phyloP scores from a whole-genome alignment of 306 rosid species.

The Gillenia trifoliata region DNA sequence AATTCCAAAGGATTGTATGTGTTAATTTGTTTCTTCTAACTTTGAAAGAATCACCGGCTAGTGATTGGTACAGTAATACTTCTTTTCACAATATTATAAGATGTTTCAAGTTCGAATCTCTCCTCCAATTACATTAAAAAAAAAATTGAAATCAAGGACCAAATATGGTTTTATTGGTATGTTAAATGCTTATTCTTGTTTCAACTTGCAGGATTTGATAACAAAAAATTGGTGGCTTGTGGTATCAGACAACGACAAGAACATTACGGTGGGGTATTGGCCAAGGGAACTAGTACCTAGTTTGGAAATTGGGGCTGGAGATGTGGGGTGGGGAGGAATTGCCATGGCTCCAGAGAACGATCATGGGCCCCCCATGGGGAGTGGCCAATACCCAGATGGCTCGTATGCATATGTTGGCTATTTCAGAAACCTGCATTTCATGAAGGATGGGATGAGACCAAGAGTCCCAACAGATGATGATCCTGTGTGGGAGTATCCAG shows the following conservation, averaged over 20 bases:
- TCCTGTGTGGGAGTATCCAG: background rate
- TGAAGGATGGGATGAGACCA: background rate
- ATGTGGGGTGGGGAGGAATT: constrained; percentile 24
- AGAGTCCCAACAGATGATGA: background rate
- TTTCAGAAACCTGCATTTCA: background rate
- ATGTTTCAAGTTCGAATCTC: background rate
- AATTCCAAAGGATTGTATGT: too few species aligned
- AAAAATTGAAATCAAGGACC: too few species aligned
- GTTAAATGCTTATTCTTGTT: too few species aligned
- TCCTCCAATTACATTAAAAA: too few species aligned
- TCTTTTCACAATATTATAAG: too few species aligned
- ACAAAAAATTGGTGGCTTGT: constrained; percentile 21
- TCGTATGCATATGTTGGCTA: background rate
- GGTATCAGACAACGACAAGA: background rate
- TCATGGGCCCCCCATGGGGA: constrained; percentile 15
- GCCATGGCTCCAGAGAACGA: background rate
- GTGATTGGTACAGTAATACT: too few species aligned
- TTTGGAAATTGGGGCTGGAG: background rate
- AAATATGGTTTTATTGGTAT: too few species aligned
- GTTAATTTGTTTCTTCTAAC: background rate
- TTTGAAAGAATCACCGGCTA: background rate
- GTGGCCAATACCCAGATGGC: constrained; percentile 10
- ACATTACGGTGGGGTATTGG: constrained; percentile 16
- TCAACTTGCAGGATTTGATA: background rate
- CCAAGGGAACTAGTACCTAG: constrained; percentile 17